A percentile compares a stretch with the other conserved stretches of the same genome.
Evolutionary conservation across 2,329 filamentous ascomycete species (phyloP).

Genomic region (Venturia pyrina): DNA sequence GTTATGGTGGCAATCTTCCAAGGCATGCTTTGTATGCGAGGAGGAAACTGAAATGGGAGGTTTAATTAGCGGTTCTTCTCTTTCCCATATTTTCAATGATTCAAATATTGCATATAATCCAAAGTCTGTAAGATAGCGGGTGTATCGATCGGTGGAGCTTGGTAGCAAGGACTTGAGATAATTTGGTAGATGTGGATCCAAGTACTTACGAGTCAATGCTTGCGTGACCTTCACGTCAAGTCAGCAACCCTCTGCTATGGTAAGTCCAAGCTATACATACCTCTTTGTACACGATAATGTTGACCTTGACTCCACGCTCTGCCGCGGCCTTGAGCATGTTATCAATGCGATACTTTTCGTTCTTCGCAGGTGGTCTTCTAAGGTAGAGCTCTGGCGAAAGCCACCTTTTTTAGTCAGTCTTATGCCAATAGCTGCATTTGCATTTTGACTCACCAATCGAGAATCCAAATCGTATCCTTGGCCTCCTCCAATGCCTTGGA

Average conservation of each 20-base stretch:
- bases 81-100: slow-evolving; percentile 35
- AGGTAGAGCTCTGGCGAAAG: slow-evolving; percentile 81
- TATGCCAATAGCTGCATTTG: background rate
- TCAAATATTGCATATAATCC: slow-evolving; percentile 35
- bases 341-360: slow-evolving; percentile 77
- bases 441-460: slow-evolving; percentile 48
- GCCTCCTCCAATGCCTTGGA: slow-evolving; percentile 70
- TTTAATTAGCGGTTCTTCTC: slow-evolving; percentile 34
- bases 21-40: slow-evolving; percentile 66
- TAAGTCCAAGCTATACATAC: slow-evolving; percentile 14
- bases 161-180: slow-evolving; percentile 36
- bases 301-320: slow-evolving; percentile 71
- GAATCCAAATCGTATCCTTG: slow-evolving; percentile 68
- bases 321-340: slow-evolving; percentile 73
- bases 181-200: slow-evolving; percentile 31
- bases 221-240: slow-evolving; percentile 49
- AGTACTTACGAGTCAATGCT: slow-evolving; percentile 62
- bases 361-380: slow-evolving; percentile 67
- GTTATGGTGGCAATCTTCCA: slow-evolving; percentile 71
- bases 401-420: slow-evolving; percentile 47
- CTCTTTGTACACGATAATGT: slow-evolving; percentile 89
- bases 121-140: slow-evolving; percentile 29
- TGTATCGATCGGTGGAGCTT: slow-evolving; percentile 29
- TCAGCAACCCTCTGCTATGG: background rate
- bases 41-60: slow-evolving; percentile 46